Base-by-base conservation (phyloP, 2,329 filamentous ascomycete species). In the Calonectria montana region DNA sequence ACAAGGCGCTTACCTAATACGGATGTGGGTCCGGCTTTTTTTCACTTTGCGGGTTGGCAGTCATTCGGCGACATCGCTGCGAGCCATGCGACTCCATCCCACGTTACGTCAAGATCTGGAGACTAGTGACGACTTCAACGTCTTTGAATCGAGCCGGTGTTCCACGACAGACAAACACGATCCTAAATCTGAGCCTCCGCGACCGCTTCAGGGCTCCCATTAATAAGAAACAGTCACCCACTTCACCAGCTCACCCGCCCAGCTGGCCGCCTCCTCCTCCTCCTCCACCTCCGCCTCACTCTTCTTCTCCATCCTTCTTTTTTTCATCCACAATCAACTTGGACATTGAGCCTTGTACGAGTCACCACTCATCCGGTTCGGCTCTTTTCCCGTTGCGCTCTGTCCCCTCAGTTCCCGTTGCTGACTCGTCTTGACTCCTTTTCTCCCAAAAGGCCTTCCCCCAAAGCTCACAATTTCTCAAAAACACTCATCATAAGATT, bases 361-460 rank as follows among this genome's bases (percentile, higher is more conserved):
- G 79, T 83, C 82, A 81, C 80, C 79, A 82, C 80, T 83, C 80
- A 83, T 83, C 83, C 80, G 83, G 83, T 85, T 84, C 82, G 83
- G 82, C 82, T 83, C 83, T 83, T 80, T 78, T 83, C 79, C 82
- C 77, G 76, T 79, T 80, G 73, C 79, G 77, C 74, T 72, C 74
- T 73, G 71, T 74, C 68, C 74, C 63, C 67, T 69, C 73, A 78
- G 80, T 79, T 78, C 78, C 72, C 75, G 74, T 78, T 77, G 81
- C 83, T 85, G 83, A 85, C 83, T 78, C 80, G 76, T 79, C 59
- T 69, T 71, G 75, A 74, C 72, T 78, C 59, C 74, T 76, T 73
- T 65, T 47, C 67, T 57, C 70, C 70, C 70, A 70, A 21, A 79
- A 77, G 73, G 73, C 62, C 29, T 55, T 62, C n/a, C 21, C 57